Base-by-base conservation (phyloP, 495 filamentous ascomycete species). In the Aeminium ludgeri region DNA sequence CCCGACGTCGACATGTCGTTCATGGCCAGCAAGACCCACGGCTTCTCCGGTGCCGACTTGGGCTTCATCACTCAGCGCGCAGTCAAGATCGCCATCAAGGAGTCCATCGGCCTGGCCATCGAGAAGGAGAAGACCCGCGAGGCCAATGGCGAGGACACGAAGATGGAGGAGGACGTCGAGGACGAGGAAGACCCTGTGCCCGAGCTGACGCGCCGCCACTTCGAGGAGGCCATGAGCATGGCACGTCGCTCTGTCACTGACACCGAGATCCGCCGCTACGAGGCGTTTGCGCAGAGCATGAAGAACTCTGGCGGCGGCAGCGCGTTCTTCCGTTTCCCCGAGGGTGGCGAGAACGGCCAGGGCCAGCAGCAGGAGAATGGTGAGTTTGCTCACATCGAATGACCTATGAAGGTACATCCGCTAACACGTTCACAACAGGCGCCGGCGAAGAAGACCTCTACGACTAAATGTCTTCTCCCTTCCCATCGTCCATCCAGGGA, bases 31-130 rank as follows among this genome's bases (percentile, higher is more conserved):
- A 86, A 86, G 70, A 96, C 89, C 20, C 87, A 95, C 68, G 89
- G 89, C 35, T 97, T 95, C 74, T 96, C 89, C 44, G 89, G 89
- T 83, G 89, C 89, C 58, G 89, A 97, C 81, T 75, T 97, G 59
- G 91, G 87, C 51, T 97, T 95, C 69, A 82, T 97, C 58, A 93
- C 89, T 17, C 89, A 97, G 67, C 85, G 89, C 57, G 89, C 89
- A 45, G 87, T 94, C 70, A 97, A 97, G 74, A 76, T 97, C 51
- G 89, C 89, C 47, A 97, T 97, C 67, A 97, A 95, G 73, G 77
- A 97, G 63, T 72, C 86, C n/a, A 97, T 97, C 60, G 63, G 73
- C 10, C 56, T 69, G 37, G 86, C 95, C 40, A 94, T 97, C 47
- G 81, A 93, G 67, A 78, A 80, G 46, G 65, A 67, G 49, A 93